A percentile compares a stretch with the other conserved stretches of the same genome.
These are phyloP conservation scores for Starmerella asiatica DNA, from an alignment of 805 yeast species.

Conservation along the genomic window DNA sequence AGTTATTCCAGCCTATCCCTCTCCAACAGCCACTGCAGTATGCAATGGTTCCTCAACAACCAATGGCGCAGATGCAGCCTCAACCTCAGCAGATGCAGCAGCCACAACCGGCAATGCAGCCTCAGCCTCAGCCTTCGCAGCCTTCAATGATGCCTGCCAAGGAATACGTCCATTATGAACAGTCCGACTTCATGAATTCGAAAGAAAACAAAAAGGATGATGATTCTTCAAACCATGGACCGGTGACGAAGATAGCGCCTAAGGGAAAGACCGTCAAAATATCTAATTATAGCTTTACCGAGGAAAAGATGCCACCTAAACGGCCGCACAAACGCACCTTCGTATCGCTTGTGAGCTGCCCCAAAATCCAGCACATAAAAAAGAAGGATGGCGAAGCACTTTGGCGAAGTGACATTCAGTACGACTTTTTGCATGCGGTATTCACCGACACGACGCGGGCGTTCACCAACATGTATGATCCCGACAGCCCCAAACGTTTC, in stretches of 20 bases:
- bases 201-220: not conserved
- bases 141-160: too few species aligned
- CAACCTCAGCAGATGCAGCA: not conserved
- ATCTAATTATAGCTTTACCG: not conserved
- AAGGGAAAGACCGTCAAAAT: not conserved
- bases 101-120: not conserved
- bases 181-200: too few species aligned
- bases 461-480: conserved; percentile 37
- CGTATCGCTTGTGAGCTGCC: conserved; percentile 22
- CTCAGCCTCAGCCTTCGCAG: not conserved
- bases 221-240: too few species aligned
- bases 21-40: too few species aligned
- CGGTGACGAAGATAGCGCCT: not conserved
- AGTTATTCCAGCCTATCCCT: not conserved
- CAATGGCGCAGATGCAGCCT: not conserved
- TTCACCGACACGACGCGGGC: conserved; percentile 51
- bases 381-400: conserved; percentile 87
- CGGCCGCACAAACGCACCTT: conserved; percentile 19
- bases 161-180: too few species aligned
- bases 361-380: conserved; percentile 40
- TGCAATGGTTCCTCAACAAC: too few species aligned
- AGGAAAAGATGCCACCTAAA: not conserved
- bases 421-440: conserved; percentile 52
- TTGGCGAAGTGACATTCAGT: conserved; percentile 78
- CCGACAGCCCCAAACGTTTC: conserved; percentile 25